Evolutionary conservation across 2,329 filamentous ascomycete genomes (phyloP).

Genomic region (Colletotrichum brevisporum): DNA sequence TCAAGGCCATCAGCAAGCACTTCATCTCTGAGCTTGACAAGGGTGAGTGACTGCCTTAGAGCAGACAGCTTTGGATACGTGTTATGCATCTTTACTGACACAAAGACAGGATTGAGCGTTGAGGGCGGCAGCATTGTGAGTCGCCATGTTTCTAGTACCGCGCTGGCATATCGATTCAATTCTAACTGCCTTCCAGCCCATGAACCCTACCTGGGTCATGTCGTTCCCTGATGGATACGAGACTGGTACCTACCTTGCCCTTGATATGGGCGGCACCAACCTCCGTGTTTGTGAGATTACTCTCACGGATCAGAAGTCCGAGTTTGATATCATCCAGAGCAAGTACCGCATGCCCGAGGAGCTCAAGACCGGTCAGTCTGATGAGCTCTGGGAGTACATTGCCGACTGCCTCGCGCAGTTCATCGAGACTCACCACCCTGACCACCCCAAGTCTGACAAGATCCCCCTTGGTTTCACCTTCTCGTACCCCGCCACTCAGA

Average conservation of each 20-base stretch:
- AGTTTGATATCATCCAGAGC: slow-evolving; percentile 95
- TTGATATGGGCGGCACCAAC: slow-evolving; percentile 98
- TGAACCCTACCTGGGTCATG: slow-evolving; percentile 99
- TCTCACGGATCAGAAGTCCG: slow-evolving; percentile 86
- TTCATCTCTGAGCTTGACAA: slow-evolving; percentile 91
- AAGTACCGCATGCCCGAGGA: slow-evolving; percentile 97
- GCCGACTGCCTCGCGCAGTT: slow-evolving; percentile 94
- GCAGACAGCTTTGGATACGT: slow-evolving; percentile 3
- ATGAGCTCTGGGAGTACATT: slow-evolving; percentile 95
- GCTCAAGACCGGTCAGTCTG: slow-evolving; percentile 85
- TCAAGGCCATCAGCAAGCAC: slow-evolving; percentile 92
- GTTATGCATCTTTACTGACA: slow-evolving; percentile 26
- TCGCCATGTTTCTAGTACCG: slow-evolving; percentile 42
- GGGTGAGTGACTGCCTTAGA: slow-evolving; percentile 63
- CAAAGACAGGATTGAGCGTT: slow-evolving; percentile 77
- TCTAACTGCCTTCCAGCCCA: slow-evolving; percentile 73
- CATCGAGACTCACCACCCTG: slow-evolving; percentile 85
- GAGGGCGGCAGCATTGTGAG: slow-evolving; percentile 94
- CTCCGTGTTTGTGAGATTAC: slow-evolving; percentile 94
- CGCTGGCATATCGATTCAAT: background rate
- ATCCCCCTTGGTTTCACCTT: slow-evolving; percentile 95
- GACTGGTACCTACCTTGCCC: slow-evolving; percentile 87
- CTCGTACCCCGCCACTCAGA: slow-evolving; percentile 93
- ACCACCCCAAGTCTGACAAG: slow-evolving; percentile 71
- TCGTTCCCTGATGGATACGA: slow-evolving; percentile 88